Conservation (phyloP, 164 flowering plant genomes). For the Vitis rotundifolia region DNA sequence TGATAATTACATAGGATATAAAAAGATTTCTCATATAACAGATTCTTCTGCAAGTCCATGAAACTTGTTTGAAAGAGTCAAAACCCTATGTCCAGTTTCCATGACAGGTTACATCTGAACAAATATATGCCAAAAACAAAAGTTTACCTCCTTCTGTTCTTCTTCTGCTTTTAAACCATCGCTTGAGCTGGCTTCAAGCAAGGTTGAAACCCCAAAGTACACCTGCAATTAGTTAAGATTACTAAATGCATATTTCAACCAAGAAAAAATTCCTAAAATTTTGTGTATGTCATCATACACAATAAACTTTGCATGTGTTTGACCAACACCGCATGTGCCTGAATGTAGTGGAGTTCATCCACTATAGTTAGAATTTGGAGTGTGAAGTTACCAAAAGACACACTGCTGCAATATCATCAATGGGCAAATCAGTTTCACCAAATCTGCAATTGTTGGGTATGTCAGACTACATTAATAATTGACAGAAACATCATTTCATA, state of each 20-base stretch:
- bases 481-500: no score
- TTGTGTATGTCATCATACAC: neutral
- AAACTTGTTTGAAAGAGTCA: no score
- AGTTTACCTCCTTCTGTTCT: constrained; percentile 85
- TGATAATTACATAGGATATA: no score
- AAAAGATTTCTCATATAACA: no score
- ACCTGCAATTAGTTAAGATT: constrained; percentile 40
- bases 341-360: neutral
- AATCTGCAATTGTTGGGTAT: constrained; percentile 47
- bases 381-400: constrained; percentile 66
- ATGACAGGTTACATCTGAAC: neutral
- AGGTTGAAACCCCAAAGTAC: constrained; percentile 90
- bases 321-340: neutral
- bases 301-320: neutral
- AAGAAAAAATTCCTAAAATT: neutral
- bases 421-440: constrained; percentile 82
- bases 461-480: neutral
- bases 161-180: constrained; percentile 80
- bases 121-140: neutral
- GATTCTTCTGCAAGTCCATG: no score
- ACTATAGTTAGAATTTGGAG: no score
- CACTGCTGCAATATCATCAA: constrained; percentile 98
- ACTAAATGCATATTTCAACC: neutral
- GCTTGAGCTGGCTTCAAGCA: constrained; percentile 78
- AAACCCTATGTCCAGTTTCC: neutral